phyloP scores from a whole-genome alignment of 495 filamentous ascomycete species.

The Glutinoglossum americanum region DNA sequence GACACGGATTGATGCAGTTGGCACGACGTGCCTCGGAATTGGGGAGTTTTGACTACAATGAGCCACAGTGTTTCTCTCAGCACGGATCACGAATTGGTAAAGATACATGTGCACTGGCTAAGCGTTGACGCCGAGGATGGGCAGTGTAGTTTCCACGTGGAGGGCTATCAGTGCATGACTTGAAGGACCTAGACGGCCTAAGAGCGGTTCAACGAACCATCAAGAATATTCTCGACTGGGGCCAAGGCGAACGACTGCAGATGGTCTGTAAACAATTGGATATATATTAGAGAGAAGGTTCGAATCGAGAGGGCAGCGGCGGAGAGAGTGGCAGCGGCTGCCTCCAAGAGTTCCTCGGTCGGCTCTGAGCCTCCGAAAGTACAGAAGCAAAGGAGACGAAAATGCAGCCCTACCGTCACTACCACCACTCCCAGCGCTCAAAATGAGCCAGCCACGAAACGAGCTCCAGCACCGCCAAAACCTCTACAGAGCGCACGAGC shows the following conservation, averaged over 20 bases:
- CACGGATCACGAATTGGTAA: neutral
- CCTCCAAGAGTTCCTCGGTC: neutral
- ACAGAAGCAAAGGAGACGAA: neutral
- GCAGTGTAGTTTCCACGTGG: neutral
- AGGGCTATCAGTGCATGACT: neutral
- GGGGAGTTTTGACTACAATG: neutral
- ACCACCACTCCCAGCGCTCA: neutral
- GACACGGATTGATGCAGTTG: neutral
- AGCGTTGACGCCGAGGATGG: neutral
- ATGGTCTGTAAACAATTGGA: neutral
- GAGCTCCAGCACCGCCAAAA: neutral
- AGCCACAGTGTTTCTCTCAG: conserved; percentile 1
- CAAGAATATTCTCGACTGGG: neutral
- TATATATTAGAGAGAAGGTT: neutral
- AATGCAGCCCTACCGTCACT: neutral
- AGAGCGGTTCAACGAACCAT: neutral
- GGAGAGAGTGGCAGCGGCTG: neutral
- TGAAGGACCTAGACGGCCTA: neutral
- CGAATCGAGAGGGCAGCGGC: neutral
- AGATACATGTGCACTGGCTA: conserved; percentile 1
- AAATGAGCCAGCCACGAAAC: neutral
- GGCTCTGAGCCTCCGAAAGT: neutral
- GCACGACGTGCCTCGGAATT: neutral
- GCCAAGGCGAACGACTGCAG: neutral
- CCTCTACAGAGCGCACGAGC: neutral